Percentiles rank a stretch among this genome's conserved stretches.
Conservation (phyloP, 2,329 filamentous ascomycete genomes). For the Aspergillus sp. region DNA sequence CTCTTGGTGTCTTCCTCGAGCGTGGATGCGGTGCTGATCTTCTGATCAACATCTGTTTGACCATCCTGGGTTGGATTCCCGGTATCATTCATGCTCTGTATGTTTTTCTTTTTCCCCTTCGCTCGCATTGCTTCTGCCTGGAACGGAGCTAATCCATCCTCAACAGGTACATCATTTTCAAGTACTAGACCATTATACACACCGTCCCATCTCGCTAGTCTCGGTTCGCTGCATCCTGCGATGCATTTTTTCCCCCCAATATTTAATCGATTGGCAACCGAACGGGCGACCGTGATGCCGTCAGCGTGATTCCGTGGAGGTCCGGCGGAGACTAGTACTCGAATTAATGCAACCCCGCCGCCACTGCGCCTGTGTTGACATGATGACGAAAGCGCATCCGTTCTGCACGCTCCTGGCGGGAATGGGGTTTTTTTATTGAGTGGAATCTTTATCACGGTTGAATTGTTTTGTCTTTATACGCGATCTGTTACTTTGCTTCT, state of each 20-base stretch:
- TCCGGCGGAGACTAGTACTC: slow-evolving; percentile 25
- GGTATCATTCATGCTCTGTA: slow-evolving; percentile 91
- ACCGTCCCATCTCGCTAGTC: slow-evolving; percentile 2
- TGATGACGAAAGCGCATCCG: too few relatives aligned
- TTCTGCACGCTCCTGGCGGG: too few relatives aligned
- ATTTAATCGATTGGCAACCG: slow-evolving; percentile 4
- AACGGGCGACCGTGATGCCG: slow-evolving; percentile 13
- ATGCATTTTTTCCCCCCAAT: slow-evolving; percentile 3
- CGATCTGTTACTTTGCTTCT: slow-evolving; percentile 21
- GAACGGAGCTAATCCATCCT: slow-evolving; percentile 16
- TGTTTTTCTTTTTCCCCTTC: slow-evolving; percentile 33
- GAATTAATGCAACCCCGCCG: slow-evolving; percentile 21
- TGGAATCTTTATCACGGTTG: slow-evolving; percentile 11
- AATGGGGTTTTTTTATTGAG: slow-evolving; percentile 6
- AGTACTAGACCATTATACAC: slow-evolving; percentile 60
- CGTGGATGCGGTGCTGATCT: slow-evolving; percentile 82
- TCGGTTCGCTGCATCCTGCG: slow-evolving; percentile 5
- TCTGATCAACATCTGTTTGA: slow-evolving; percentile 89
- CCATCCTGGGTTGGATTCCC: slow-evolving; percentile 71
- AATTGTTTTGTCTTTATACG: slow-evolving; percentile 14
- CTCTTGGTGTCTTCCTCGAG: slow-evolving; percentile 92
- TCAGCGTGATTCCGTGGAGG: slow-evolving; percentile 27
- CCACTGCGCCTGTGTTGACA: too few relatives aligned
- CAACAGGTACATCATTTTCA: slow-evolving; percentile 76
- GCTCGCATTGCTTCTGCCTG: background rate